Percentiles rank a stretch among this genome's conserved stretches.
These are phyloP conservation scores for Ceratonia siliqua DNA, from an alignment of 306 rosid species.

Conservation along the genomic window DNA sequence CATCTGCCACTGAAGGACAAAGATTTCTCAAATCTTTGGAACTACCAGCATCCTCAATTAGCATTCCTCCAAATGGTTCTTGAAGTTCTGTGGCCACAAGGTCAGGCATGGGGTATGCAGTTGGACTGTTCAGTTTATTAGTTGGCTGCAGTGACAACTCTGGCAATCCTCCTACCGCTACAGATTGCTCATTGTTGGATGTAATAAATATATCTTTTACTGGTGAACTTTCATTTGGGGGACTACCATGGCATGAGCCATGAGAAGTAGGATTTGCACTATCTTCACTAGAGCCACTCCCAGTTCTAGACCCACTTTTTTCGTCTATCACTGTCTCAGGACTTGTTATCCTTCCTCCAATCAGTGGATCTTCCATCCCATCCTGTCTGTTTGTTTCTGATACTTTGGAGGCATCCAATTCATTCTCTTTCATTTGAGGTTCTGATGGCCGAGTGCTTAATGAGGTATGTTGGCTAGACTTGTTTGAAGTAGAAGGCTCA, in stretches of 20 bases:
- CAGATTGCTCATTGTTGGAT: slow-evolving; percentile 45
- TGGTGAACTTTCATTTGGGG: slow-evolving; percentile 48
- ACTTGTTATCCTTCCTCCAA: slow-evolving; percentile 37
- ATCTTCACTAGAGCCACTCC: slow-evolving; percentile 74
- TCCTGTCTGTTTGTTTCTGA: slow-evolving; percentile 41
- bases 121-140: slow-evolving; percentile 28
- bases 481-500: slow-evolving; percentile 49
- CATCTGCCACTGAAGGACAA: slow-evolving; percentile 71
- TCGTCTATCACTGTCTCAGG: slow-evolving; percentile 43
- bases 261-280: slow-evolving; percentile 72
- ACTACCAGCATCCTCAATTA: slow-evolving; percentile 72
- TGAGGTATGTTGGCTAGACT: slow-evolving; percentile 46
- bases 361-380: slow-evolving; percentile 49
- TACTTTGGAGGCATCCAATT: slow-evolving; percentile 39
- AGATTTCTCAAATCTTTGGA: slow-evolving; percentile 79
- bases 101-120: slow-evolving; percentile 37
- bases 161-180: slow-evolving; percentile 48
- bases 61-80: slow-evolving; percentile 69
- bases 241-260: slow-evolving; percentile 80
- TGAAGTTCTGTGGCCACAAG: slow-evolving; percentile 49
- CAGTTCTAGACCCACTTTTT: slow-evolving; percentile 41
- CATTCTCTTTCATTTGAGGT: slow-evolving; percentile 44
- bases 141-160: slow-evolving; percentile 49
- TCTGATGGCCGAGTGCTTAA: slow-evolving; percentile 44
- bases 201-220: slow-evolving; percentile 45